Conservation (phyloP, 2,329 filamentous ascomycete genomes). For the Aspergillus jensenii region DNA sequence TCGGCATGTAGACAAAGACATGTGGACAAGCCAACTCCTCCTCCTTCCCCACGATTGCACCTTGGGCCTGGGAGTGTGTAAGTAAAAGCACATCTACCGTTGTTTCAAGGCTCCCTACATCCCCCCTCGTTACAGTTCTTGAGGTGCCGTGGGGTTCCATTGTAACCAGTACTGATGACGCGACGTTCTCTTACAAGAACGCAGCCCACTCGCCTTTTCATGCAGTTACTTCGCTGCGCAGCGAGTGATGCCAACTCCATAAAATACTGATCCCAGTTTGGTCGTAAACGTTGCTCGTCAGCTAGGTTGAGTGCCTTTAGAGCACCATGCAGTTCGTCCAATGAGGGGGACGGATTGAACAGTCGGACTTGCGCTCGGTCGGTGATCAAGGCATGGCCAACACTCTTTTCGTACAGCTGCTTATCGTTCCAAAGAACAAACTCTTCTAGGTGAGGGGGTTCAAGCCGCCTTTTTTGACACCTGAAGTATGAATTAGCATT, state of each 20-base stretch:
- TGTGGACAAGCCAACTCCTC: constrained; percentile 74
- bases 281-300: constrained; percentile 76
- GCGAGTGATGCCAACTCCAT: constrained; percentile 95
- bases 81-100: not conserved
- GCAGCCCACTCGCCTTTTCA: constrained; percentile 95
- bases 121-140: constrained; percentile 91
- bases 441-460: constrained; percentile 56
- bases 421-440: constrained; percentile 67
- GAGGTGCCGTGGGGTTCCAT: constrained; percentile 88
- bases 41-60: constrained; percentile 74
- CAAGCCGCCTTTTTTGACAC: constrained; percentile 49
- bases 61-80: constrained; percentile 51
- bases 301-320: constrained; percentile 74
- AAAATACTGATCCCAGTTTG: constrained; percentile 96
- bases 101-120: constrained; percentile 50
- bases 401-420: constrained; percentile 67
- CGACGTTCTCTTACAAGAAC: constrained; percentile 82
- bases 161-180: constrained; percentile 95
- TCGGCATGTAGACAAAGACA: constrained; percentile 98
- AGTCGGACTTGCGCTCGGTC: constrained; percentile 80
- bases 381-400: constrained; percentile 73
- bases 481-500: constrained; percentile 28
- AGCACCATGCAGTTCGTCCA: constrained; percentile 69
- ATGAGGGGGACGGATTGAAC: constrained; percentile 75
- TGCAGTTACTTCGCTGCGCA: constrained; percentile 89